A percentile compares a stretch with the other conserved stretches of the same genome.
Evolutionary conservation across 2,329 filamentous ascomycete species (phyloP).

Genomic region (Chalaropsis thielavioides): DNA sequence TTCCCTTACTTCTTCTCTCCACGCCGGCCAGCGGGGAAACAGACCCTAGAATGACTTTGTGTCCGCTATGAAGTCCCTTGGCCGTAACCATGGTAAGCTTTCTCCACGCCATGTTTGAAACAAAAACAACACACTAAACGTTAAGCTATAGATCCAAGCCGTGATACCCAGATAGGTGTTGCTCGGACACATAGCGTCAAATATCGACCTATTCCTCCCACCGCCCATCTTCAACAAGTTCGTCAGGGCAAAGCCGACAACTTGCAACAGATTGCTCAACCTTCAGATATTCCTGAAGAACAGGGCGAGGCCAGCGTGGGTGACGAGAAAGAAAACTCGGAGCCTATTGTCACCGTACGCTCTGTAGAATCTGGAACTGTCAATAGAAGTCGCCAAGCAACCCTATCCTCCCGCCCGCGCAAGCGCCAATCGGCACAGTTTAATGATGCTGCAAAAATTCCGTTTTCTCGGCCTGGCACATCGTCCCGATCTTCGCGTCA

Average conservation of each 20-base stretch:
- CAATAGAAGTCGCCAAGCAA: neutral
- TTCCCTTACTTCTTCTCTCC: neutral
- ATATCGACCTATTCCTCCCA: neutral
- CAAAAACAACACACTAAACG: neutral
- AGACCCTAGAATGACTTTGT: constrained; percentile 17
- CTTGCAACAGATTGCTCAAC: neutral
- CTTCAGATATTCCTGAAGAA: neutral
- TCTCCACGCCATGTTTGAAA: neutral
- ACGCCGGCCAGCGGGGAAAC: constrained; percentile 4
- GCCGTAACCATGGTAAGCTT: constrained; percentile 13
- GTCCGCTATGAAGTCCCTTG: constrained; percentile 17
- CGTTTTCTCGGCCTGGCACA: neutral
- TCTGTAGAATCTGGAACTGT: constrained; percentile 1
- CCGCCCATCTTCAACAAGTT: neutral
- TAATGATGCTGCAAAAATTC: neutral
- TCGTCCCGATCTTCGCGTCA: neutral
- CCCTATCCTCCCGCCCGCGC: neutral
- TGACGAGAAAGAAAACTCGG: neutral
- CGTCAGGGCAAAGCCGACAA: neutral
- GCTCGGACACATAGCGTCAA: neutral
- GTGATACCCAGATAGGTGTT: constrained; percentile 5
- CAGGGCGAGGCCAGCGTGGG: neutral
- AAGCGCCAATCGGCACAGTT: neutral
- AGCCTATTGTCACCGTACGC: neutral
- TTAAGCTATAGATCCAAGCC: neutral